Percentiles rank a stretch among this genome's conserved stretches.
phyloP scores from a whole-genome alignment of 1,284 basidiomycete genomes.

The Cryptococcus deneoformans region DNA sequence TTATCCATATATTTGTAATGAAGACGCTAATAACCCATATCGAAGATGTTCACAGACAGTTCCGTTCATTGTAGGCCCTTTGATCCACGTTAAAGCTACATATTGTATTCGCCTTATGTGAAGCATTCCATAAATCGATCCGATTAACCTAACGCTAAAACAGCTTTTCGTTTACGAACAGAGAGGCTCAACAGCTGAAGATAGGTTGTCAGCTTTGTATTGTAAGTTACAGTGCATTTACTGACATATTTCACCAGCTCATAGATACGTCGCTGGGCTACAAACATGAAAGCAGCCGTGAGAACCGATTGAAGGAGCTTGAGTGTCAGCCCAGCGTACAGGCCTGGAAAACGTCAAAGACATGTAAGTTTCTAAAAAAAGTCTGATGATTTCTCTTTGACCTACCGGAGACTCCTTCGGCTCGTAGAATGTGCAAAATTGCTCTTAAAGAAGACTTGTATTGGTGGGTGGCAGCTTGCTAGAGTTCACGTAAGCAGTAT shows the following conservation, averaged over 20 bases:
- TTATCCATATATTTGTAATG: no score
- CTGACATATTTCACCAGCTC: constrained; percentile 47
- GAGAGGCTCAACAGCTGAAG: no score
- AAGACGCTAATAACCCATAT: no score
- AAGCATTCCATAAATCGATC: no score
- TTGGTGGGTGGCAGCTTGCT: constrained; percentile 51
- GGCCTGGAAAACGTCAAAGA: constrained; percentile 50
- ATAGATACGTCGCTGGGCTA: constrained; percentile 65
- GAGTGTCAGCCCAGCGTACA: constrained; percentile 79
- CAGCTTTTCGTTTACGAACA: no score
- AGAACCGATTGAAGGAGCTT: constrained; percentile 87
- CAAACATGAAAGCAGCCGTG: constrained; percentile 86
- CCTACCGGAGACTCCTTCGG: constrained; percentile 63
- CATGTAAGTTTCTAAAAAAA: neutral
- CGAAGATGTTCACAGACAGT: no score
- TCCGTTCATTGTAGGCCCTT: no score
- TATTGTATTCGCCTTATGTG: no score
- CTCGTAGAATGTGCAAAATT: constrained; percentile 58
- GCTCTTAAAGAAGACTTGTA: constrained; percentile 48
- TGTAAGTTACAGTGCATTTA: neutral
- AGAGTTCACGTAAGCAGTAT: neutral
- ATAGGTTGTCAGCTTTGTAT: no score
- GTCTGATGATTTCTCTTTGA: neutral
- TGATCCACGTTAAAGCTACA: neutral
- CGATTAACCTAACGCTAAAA: no score